Evolutionary conservation across 305 asterid species (phyloP).

Genomic region (Fraxinus latifolia): DNA sequence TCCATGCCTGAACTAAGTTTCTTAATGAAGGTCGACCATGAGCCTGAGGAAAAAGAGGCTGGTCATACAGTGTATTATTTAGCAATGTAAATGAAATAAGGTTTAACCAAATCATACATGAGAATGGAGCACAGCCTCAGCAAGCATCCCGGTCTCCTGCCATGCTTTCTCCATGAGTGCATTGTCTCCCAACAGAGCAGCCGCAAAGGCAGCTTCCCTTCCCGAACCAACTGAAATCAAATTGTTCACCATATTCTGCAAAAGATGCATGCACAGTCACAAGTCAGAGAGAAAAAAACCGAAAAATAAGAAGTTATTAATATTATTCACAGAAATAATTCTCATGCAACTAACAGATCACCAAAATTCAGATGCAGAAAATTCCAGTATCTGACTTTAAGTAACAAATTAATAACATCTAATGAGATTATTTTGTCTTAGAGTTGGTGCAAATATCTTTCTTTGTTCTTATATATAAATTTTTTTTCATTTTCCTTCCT

Average conservation of each 20-base stretch:
- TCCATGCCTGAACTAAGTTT: constrained; percentile 90
- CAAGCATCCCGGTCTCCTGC: constrained; percentile 98
- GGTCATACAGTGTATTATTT: constrained; percentile 8
- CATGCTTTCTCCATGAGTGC: constrained; percentile 94
- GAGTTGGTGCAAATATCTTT: background rate
- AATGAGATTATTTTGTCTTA: background rate
- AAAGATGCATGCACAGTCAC: constrained; percentile 17
- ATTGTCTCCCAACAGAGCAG: constrained; percentile 93
- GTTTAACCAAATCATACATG: constrained; percentile 45
- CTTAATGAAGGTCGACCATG: constrained; percentile 87
- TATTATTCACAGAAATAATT: background rate
- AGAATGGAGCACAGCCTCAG: constrained; percentile 95
- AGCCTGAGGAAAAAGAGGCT: constrained; percentile 48
- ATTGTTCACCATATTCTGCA: constrained; percentile 84
- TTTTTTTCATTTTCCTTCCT: background rate
- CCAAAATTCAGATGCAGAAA: background rate
- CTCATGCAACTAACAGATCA: background rate
- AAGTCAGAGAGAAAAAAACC: background rate
- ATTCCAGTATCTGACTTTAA: background rate
- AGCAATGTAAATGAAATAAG: background rate
- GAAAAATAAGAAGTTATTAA: background rate
- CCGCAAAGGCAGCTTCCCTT: constrained; percentile 95
- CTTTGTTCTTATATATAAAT: background rate
- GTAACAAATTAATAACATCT: background rate
- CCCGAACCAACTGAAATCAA: constrained; percentile 88